Evolutionary conservation across 2,329 filamentous ascomycete genomes (phyloP).

Genomic region (Colletotrichum scovillei): DNA sequence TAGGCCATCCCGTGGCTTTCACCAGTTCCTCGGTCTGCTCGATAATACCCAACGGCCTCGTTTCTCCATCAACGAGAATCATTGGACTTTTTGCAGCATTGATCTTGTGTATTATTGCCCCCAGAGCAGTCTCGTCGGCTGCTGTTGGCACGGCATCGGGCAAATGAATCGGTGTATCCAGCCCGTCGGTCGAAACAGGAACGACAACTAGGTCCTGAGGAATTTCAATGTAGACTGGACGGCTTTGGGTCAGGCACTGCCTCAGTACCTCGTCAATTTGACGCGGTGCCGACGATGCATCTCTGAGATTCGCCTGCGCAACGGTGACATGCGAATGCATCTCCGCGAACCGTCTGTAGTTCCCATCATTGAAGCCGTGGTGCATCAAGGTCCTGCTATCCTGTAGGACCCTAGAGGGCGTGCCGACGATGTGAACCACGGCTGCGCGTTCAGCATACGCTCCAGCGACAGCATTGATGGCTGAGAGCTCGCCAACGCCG

Average conservation of each 20-base stretch:
- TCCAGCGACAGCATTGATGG: slow-evolving; percentile 69
- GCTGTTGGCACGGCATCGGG: slow-evolving; percentile 28
- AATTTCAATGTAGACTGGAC: slow-evolving; percentile 67
- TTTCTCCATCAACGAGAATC: slow-evolving; percentile 21
- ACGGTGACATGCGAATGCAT: slow-evolving; percentile 62
- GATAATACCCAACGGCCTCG: background rate
- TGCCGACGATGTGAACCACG: slow-evolving; percentile 69
- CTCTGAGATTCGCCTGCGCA: slow-evolving; percentile 58
- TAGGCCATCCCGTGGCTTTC: slow-evolving; percentile 12
- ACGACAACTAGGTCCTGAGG: slow-evolving; percentile 63
- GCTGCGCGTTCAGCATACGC: slow-evolving; percentile 67
- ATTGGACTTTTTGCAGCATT: slow-evolving; percentile 39
- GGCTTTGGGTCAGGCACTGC: slow-evolving; percentile 62
- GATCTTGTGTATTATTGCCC: slow-evolving; percentile 52
- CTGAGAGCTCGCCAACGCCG: slow-evolving; percentile 69
- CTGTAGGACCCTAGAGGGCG: slow-evolving; percentile 57
- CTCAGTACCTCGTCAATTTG: slow-evolving; percentile 63
- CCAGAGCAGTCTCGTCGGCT: slow-evolving; percentile 44
- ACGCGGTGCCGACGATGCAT: slow-evolving; percentile 56
- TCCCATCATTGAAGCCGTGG: slow-evolving; percentile 64
- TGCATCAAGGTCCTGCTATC: slow-evolving; percentile 57
- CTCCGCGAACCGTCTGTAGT: slow-evolving; percentile 61
- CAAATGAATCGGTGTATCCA: slow-evolving; percentile 43
- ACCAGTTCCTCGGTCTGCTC: slow-evolving; percentile 15
- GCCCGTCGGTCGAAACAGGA: slow-evolving; percentile 45